Base-by-base conservation (phyloP, 331 rosid species). In the Telfairia occidentalis region DNA sequence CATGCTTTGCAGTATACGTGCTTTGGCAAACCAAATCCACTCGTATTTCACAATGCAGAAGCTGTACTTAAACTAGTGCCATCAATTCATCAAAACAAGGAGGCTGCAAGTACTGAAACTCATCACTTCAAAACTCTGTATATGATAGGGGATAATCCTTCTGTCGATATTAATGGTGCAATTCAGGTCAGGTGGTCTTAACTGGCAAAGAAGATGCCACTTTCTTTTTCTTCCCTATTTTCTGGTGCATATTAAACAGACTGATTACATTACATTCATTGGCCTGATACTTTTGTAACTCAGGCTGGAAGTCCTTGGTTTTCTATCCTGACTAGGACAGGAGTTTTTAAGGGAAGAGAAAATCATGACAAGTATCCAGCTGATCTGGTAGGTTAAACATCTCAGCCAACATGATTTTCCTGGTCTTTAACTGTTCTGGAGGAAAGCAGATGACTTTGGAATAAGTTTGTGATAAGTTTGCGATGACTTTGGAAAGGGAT, bases 281-380 rank as follows among this genome's bases (percentile, higher is more conserved):
- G 63, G 10, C 7, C 40, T 71, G 52, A 21, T 32, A 55, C 76
- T 64, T 74, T 73, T 70, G 16, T n/a, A 16, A 42, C 63, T 79
- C 78, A 85, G 88, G 84, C 86, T 0, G 88, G 88, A 23, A 74
- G 76, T 52, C 88, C 86, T 38, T 85, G 88, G 88, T 85, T 85
- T 77, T 82, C 86, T 38, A 85, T 85, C 76, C 60, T 85, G 63
- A 85, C 88, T 21, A 79, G 86, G 79, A 82, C 82, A 0, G 88
- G 88, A 13, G 88, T 82, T 75, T 85, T 85, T 48, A 85, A 79
- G 78, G 88, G 80, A 69, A 77, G 73, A 70, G 84, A 52, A 34
- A 85, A 85, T 70, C 86, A 85, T 75, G 72, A 81, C 52, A 24
- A 77, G 63, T 79, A 67, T 78, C 82, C 79, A 9, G 85, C 85